Evolutionary conservation across 768 basidiomycete genomes (phyloP).

Genomic region (Kwoniella pini): DNA sequence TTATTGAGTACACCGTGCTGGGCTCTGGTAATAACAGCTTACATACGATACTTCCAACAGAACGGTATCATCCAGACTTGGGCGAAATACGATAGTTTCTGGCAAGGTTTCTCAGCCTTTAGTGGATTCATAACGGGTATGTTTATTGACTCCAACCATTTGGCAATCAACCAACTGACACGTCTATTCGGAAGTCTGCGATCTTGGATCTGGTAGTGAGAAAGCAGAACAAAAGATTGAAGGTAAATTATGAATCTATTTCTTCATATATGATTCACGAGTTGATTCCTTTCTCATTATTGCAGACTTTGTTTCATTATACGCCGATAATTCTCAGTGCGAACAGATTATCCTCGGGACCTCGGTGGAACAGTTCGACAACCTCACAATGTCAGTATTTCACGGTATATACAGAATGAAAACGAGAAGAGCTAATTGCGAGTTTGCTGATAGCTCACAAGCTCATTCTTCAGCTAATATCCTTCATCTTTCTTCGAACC

Average conservation of each 20-base stretch:
- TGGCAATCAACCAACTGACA: too few species aligned
- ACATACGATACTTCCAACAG: slow-evolving; percentile 21
- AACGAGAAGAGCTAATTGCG: background rate
- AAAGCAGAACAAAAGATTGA: slow-evolving; percentile 41
- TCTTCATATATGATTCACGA: background rate
- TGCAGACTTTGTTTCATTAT: slow-evolving; percentile 35
- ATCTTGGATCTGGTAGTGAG: slow-evolving; percentile 46
- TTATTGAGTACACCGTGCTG: too few species aligned
- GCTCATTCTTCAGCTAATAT: background rate
- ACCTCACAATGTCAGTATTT: background rate
- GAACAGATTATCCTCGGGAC: slow-evolving; percentile 42
- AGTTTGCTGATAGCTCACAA: background rate
- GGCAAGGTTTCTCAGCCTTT: slow-evolving; percentile 39
- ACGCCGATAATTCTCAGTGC: slow-evolving; percentile 35
- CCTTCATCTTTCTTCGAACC: background rate
- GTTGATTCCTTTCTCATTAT: background rate
- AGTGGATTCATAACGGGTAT: slow-evolving; percentile 43
- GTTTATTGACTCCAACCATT: too few species aligned
- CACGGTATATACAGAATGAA: background rate
- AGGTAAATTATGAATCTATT: slow-evolving; percentile 19
- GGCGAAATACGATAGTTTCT: slow-evolving; percentile 37
- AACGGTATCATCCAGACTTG: slow-evolving; percentile 29
- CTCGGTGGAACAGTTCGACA: background rate
- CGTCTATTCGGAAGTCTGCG: too few species aligned
- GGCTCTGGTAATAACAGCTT: too few species aligned